Percentiles rank a stretch among this genome's conserved stretches.
Evolutionary conservation across 1,284 basidiomycete genomes (phyloP).

Genomic region (Heterobasidion irregulare): DNA sequence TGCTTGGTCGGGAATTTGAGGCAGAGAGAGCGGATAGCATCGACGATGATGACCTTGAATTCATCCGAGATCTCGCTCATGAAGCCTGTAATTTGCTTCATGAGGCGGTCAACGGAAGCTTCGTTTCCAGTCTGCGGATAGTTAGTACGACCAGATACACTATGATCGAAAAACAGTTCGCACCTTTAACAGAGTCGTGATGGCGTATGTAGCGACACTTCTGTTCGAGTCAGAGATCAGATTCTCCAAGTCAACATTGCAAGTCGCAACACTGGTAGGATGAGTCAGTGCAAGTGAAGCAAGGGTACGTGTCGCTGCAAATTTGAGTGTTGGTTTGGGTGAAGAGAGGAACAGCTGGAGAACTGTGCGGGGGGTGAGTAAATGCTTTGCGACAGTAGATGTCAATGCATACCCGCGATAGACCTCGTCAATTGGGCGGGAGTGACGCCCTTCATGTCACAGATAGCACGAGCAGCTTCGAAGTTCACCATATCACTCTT

Average conservation of each 20-base stretch:
- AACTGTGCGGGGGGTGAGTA: slow-evolving; percentile 42
- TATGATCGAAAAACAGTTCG: not conserved
- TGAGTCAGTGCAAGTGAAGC: slow-evolving; percentile 82
- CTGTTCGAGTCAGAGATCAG: slow-evolving; percentile 96
- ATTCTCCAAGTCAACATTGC: slow-evolving; percentile 97
- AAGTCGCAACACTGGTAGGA: slow-evolving; percentile 81
- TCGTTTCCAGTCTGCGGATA: slow-evolving; percentile 85
- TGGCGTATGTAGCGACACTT: slow-evolving; percentile 97
- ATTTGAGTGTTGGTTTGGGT: slow-evolving; percentile 91
- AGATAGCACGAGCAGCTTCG: slow-evolving; percentile 95
- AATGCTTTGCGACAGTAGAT: slow-evolving; percentile 1
- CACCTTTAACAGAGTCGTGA: slow-evolving; percentile 96
- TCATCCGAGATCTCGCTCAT: slow-evolving; percentile 99
- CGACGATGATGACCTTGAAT: slow-evolving; percentile 99
- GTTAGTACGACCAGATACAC: not conserved
- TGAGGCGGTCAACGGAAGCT: slow-evolving; percentile 95
- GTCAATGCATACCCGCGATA: slow-evolving; percentile 58
- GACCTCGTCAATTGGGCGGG: slow-evolving; percentile 77
- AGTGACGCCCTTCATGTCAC: slow-evolving; percentile 86
- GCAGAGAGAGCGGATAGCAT: slow-evolving; percentile 96
- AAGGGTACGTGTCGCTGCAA: slow-evolving; percentile 94
- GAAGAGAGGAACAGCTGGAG: slow-evolving; percentile 91
- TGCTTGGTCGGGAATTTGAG: slow-evolving; percentile 99
- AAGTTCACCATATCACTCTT: slow-evolving; percentile 99
- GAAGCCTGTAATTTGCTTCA: slow-evolving; percentile 99